Evolutionary conservation across 1,284 basidiomycete genomes (phyloP).

Genomic region (Wolfiporia cocos): DNA sequence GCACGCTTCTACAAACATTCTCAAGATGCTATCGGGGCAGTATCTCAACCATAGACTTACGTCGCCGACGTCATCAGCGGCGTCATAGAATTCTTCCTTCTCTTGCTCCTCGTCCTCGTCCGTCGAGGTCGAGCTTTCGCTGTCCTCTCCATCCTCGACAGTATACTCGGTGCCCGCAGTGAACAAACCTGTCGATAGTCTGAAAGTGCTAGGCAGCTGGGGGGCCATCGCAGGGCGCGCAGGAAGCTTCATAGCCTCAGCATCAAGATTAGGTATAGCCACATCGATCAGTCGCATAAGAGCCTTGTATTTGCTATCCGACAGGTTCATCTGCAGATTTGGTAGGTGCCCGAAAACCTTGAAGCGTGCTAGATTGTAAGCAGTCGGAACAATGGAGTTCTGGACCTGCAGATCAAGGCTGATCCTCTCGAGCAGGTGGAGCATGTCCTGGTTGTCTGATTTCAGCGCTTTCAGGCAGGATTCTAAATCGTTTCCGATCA

Average conservation of each 20-base stretch:
- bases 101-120: constrained; percentile 26
- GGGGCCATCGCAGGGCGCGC: constrained; percentile 19
- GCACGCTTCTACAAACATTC: constrained; percentile 38
- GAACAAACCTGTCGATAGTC: constrained; percentile 51
- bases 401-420: constrained; percentile 90
- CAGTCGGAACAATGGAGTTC: constrained; percentile 90
- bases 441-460: constrained; percentile 48
- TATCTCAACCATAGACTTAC: constrained; percentile 31
- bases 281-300: constrained; percentile 93
- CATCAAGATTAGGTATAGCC: constrained; percentile 81
- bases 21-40: neutral
- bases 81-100: constrained; percentile 72
- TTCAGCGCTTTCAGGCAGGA: constrained; percentile 77
- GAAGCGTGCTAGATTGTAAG: constrained; percentile 82
- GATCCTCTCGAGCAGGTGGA: constrained; percentile 92
- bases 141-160: constrained; percentile 55
- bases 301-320: constrained; percentile 93
- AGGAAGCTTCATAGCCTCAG: constrained; percentile 23
- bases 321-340: constrained; percentile 87
- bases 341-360: constrained; percentile 92
- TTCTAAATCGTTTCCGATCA: constrained; percentile 84
- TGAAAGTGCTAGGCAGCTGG: constrained; percentile 32
- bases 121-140: constrained; percentile 27
- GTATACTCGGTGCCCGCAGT: constrained; percentile 55
- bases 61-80: constrained; percentile 54